phyloP scores from a whole-genome alignment of 2,329 filamentous ascomycete genomes.

The Curvularia sp. region DNA sequence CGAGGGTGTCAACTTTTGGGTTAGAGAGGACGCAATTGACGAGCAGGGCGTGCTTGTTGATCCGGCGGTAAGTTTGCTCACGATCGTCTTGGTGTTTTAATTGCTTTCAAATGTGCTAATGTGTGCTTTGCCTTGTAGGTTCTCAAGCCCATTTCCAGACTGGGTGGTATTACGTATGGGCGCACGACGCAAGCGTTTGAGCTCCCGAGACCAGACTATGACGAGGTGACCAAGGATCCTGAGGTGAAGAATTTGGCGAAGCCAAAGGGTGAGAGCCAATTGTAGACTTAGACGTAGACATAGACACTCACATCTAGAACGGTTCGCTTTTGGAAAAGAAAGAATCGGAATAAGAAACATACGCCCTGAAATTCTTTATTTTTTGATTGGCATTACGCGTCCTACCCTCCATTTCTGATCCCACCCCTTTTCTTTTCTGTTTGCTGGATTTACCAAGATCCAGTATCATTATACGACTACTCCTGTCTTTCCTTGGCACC shows the following conservation, averaged over 20 bases:
- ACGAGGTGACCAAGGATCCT: conserved; percentile 54
- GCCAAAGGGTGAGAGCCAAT: conserved; percentile 10
- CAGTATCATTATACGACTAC: conserved; percentile 4
- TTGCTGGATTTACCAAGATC: neutral
- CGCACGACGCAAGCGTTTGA: conserved; percentile 74
- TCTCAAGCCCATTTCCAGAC: conserved; percentile 74
- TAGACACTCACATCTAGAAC: neutral
- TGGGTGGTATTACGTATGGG: conserved; percentile 88
- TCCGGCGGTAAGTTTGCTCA: conserved; percentile 61
- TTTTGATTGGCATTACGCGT: neutral
- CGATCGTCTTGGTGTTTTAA: conserved; percentile 9
- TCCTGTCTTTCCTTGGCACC: conserved; percentile 41
- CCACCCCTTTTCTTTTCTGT: neutral
- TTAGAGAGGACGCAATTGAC: conserved; percentile 84
- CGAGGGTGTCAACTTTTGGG: conserved; percentile 89
- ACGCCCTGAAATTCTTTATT: neutral
- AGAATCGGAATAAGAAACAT: neutral
- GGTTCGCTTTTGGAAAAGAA: neutral
- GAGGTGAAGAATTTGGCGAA: conserved; percentile 65
- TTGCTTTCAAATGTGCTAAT: neutral
- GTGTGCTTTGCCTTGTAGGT: conserved; percentile 54
- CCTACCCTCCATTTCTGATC: neutral
- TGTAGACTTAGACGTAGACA: conserved; percentile 1
- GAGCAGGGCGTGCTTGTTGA: conserved; percentile 77
- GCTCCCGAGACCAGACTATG: conserved; percentile 65